These are phyloP conservation scores for Phoma herbarum DNA, from an alignment of 2,329 filamentous ascomycete species.

Conservation along the genomic window DNA sequence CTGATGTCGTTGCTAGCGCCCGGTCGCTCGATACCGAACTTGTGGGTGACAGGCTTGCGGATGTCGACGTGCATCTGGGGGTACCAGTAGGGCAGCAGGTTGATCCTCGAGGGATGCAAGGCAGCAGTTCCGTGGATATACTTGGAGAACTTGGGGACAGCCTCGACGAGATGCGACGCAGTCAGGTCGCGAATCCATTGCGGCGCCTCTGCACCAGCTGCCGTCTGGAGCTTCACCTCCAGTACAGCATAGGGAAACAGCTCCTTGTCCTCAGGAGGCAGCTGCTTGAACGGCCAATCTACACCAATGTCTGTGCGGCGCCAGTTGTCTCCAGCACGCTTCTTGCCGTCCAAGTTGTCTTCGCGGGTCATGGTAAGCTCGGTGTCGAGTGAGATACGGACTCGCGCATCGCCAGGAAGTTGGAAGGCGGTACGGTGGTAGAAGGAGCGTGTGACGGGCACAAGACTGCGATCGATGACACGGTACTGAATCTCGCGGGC, in stretches of 20 bases:
- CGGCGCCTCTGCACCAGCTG: slow-evolving; percentile 91
- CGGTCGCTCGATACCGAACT: slow-evolving; percentile 88
- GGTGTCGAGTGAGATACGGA: slow-evolving; percentile 95
- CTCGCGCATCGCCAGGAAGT: slow-evolving; percentile 91
- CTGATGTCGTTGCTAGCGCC: slow-evolving; percentile 77
- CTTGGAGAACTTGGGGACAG: slow-evolving; percentile 99
- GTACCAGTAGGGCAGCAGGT: slow-evolving; percentile 95
- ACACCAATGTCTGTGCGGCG: slow-evolving; percentile 96
- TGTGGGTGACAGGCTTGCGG: slow-evolving; percentile 85
- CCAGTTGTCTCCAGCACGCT: slow-evolving; percentile 87
- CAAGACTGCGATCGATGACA: slow-evolving; percentile 83
- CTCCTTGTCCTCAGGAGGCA: slow-evolving; percentile 84
- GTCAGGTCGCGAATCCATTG: slow-evolving; percentile 97
- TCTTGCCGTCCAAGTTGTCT: slow-evolving; percentile 86
- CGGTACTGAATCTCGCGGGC: slow-evolving; percentile 95
- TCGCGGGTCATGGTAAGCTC: slow-evolving; percentile 95
- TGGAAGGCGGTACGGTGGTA: slow-evolving; percentile 99
- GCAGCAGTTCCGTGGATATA: slow-evolving; percentile 96
- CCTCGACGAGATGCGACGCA: slow-evolving; percentile 92
- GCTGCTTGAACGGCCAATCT: slow-evolving; percentile 90
- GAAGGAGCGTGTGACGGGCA: slow-evolving; percentile 92
- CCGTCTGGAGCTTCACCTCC: slow-evolving; percentile 97
- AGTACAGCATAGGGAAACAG: slow-evolving; percentile 95
- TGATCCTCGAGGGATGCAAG: slow-evolving; percentile 85
- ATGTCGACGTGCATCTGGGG: slow-evolving; percentile 99